Percentiles rank a stretch among this genome's conserved stretches.
Conservation (phyloP, 257 asterid genomes). For the Ophiorrhiza pumila region DNA sequence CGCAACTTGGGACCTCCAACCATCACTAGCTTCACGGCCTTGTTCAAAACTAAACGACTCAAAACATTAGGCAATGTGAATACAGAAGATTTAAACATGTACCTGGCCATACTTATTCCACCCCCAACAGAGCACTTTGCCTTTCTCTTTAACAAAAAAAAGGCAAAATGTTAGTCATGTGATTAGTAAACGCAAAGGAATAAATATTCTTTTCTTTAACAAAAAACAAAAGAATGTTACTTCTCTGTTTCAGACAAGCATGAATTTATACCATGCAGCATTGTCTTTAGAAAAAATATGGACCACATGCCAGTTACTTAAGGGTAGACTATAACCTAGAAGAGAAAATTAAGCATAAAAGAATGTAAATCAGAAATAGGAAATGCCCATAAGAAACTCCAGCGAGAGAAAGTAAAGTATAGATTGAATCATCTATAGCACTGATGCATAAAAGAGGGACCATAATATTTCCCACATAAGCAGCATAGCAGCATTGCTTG, state of each 20-base stretch:
- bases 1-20: slow-evolving; percentile 36
- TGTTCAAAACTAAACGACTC: slow-evolving; percentile 27
- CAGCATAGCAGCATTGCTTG: slow-evolving; percentile 68
- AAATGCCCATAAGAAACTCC: no score
- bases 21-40: slow-evolving; percentile 28
- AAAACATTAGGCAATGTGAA: not conserved
- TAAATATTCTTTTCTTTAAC: no score
- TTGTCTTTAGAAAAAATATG: no score
- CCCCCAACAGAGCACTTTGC: slow-evolving; percentile 91
- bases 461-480: slow-evolving; percentile 61
- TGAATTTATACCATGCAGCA: no score
- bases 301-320: no score
- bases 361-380: no score
- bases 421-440: slow-evolving; percentile 86
- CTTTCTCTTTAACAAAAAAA: slow-evolving; percentile 54
- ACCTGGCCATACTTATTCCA: slow-evolving; percentile 99
- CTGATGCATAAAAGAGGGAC: slow-evolving; percentile 89
- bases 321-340: no score
- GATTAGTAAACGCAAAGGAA: no score
- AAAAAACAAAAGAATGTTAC: no score
- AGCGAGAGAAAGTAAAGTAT: no score
- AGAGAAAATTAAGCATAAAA: no score
- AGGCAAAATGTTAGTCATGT: slow-evolving; percentile 14
- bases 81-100: not conserved
- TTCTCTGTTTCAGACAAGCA: no score